phyloP scores from a whole-genome alignment of 768 basidiomycete species.

The Mycena floridula region DNA sequence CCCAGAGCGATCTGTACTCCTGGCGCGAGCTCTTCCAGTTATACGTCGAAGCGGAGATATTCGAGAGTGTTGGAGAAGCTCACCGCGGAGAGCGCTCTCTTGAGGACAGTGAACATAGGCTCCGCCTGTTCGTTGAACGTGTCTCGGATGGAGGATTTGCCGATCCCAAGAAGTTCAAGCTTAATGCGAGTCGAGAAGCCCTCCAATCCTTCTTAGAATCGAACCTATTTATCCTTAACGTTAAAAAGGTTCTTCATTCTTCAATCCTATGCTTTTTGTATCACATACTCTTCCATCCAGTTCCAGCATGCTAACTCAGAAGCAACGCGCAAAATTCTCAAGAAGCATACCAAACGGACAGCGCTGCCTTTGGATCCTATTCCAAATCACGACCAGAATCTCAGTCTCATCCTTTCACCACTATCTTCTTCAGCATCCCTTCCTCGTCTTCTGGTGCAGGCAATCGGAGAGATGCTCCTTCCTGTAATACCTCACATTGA shows the following conservation, averaged over 20 bases:
- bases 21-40: constrained; percentile 90
- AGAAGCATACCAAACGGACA: constrained; percentile 91
- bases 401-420: constrained; percentile 23
- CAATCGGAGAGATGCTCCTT: constrained; percentile 74
- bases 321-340: constrained; percentile 88
- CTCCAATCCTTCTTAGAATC: constrained; percentile 69
- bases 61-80: constrained; percentile 65
- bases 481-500: constrained; percentile 77
- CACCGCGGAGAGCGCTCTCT: constrained; percentile 60
- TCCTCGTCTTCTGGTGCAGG: constrained; percentile 68
- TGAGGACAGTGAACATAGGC: constrained; percentile 62
- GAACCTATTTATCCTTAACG: constrained; percentile 71
- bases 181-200: constrained; percentile 49
- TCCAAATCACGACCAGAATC: constrained; percentile 17
- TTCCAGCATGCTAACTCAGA: constrained; percentile 83
- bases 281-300: constrained; percentile 24
- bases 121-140: constrained; percentile 57
- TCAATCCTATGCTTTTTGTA: not conserved
- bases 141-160: constrained; percentile 52
- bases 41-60: constrained; percentile 82
- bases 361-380: constrained; percentile 48
- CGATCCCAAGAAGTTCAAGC: constrained; percentile 46
- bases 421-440: constrained; percentile 27
- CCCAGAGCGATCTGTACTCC: constrained; percentile 65
- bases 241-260: constrained; percentile 62